phyloP scores from a whole-genome alignment of 371 early-diverging fungal species.

The Mycotypha africana region DNA sequence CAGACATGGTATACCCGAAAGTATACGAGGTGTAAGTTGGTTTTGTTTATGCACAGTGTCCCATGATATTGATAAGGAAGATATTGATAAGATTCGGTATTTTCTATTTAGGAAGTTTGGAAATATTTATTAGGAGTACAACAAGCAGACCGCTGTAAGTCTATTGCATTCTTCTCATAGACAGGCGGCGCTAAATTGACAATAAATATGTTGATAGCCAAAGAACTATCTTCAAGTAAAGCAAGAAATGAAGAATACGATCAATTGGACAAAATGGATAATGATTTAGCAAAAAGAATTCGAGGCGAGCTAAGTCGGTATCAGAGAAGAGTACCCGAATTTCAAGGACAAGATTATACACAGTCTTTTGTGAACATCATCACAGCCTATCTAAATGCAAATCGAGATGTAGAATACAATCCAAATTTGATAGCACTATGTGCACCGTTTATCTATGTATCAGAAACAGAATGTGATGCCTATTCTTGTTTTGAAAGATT shows the following conservation, averaged over 20 bases:
- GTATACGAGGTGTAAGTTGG: constrained; percentile 80
- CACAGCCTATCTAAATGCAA: constrained; percentile 73
- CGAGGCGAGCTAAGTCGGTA: constrained; percentile 85
- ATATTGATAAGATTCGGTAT: not conserved
- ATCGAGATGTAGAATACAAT: constrained; percentile 73
- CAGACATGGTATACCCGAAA: constrained; percentile 83
- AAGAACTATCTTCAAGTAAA: constrained; percentile 65
- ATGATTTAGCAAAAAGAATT: constrained; percentile 75
- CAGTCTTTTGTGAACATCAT: constrained; percentile 77
- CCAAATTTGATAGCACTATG: constrained; percentile 75
- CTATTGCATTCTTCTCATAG: too few relatives aligned
- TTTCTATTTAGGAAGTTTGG: constrained; percentile 74
- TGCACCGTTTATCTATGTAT: constrained; percentile 78
- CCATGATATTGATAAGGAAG: too few relatives aligned
- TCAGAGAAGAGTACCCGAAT: constrained; percentile 43
- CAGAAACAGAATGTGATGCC: constrained; percentile 75
- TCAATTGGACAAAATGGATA: constrained; percentile 69
- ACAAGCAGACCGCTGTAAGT: constrained; percentile 80
- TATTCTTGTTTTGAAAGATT: constrained; percentile 78
- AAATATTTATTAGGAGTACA: constrained; percentile 85
- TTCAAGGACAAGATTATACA: constrained; percentile 24
- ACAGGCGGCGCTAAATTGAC: too few relatives aligned
- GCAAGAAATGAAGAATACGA: constrained; percentile 71
- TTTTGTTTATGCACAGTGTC: too few relatives aligned
- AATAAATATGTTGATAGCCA: constrained; percentile 57